Percentiles rank a stretch among this genome's conserved stretches.
phyloP scores from a whole-genome alignment of 805 yeast genomes.

The Blastobotrys americana region DNA sequence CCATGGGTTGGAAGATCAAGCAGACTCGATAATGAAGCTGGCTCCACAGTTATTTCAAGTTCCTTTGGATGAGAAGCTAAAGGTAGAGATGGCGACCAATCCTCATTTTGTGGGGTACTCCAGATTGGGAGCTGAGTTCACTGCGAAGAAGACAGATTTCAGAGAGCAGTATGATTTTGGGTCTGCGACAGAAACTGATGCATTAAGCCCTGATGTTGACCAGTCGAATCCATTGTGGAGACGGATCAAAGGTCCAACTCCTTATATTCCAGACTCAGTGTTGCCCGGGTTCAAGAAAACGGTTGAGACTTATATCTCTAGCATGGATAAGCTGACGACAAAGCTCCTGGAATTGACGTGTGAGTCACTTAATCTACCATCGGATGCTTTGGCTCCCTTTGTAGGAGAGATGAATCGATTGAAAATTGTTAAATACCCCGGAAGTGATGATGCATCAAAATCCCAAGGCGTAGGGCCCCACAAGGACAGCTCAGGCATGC shows the following conservation, averaged over 20 bases:
- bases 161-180: slow-evolving; percentile 59
- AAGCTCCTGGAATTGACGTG: slow-evolving; percentile 42
- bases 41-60: slow-evolving; percentile 40
- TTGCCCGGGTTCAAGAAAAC: slow-evolving; percentile 40
- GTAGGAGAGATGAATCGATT: slow-evolving; percentile 48
- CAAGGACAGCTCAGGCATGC: slow-evolving; percentile 51
- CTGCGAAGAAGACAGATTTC: slow-evolving; percentile 48
- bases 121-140: slow-evolving; percentile 49
- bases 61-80: slow-evolving; percentile 39
- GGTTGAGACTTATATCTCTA: slow-evolving; percentile 38
- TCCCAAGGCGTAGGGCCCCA: slow-evolving; percentile 59
- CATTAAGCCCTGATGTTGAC: slow-evolving; percentile 35
- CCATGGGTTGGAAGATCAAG: slow-evolving; percentile 39
- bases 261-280: slow-evolving; percentile 41
- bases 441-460: slow-evolving; percentile 22
- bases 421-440: slow-evolving; percentile 55
- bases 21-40: slow-evolving; percentile 34
- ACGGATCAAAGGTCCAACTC: slow-evolving; percentile 51
- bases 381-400: slow-evolving; percentile 40
- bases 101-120: slow-evolving; percentile 57
- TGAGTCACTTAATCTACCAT: slow-evolving; percentile 47
- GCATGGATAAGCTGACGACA: slow-evolving; percentile 40
- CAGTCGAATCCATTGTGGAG: slow-evolving; percentile 30
- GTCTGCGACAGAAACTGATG: slow-evolving; percentile 32
- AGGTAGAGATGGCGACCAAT: slow-evolving; percentile 46